Evolutionary conservation across 2,329 filamentous ascomycete species (phyloP), one percentile per base, ranked within the genome.

Genomic region (Tricladium varicosporioides): DNA sequence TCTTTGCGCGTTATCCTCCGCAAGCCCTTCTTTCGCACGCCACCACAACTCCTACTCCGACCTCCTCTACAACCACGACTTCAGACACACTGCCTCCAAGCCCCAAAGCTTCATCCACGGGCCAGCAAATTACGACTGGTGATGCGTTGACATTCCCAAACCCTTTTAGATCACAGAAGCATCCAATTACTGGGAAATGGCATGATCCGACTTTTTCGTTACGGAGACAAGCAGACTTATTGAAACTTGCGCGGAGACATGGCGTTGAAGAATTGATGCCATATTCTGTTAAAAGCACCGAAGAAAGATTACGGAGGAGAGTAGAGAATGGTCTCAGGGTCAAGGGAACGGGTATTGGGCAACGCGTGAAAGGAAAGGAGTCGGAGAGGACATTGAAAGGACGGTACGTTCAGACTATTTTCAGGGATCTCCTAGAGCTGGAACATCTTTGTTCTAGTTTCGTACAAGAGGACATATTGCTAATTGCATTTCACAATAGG

Each of bases 361-460:
- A 97, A 76, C 86, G 82, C 75, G 93, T 97, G 73, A 99, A 97
- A 87, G 94, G 94, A 74, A 93, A 97, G 75, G 81, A 85, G 67
- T 90, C 92, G 85, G 94, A 99, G 80, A 85, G 94, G 71, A 88
- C 88, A 69, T 78, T 97, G 78, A 87, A 89, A 76, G 80, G 82
- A 60, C 85, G 87, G 80, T 85, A 84, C 62, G 84, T 79, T 54
- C 55, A 43, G 36, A 36, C 14, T 49, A 7, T 19, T 22, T n/a
- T 45, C 14, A 15, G 31, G 2, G 14, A 4, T 43, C 5, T 18
- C 31, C n/a, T 2, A 16, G 16, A 11, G 11, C 4, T 43, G 45
- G 13, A 5, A 5, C 14, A 27, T 27, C 22, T 27, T 27, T 42
- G 5, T 32, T 11, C 11, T 2, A 16, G 19, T 42, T 22, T 36